These are phyloP conservation scores for Physcomitrium patens DNA, from an alignment of 225 moss, liverwort and hornwort species.

Conservation along the genomic window DNA sequence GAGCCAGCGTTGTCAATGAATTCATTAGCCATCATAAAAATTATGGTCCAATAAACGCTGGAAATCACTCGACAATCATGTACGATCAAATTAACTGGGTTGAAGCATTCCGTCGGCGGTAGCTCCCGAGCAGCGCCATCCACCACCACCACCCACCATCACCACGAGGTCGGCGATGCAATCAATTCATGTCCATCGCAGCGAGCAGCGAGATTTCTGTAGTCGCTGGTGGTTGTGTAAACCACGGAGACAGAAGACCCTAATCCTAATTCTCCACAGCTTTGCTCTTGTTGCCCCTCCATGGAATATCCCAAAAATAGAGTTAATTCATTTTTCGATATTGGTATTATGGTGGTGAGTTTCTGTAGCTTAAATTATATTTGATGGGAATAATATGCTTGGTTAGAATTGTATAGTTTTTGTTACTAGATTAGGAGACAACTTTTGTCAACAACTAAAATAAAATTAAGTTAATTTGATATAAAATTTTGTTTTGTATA, in stretches of 20 bases:
- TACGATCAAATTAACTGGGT: conserved; percentile 53
- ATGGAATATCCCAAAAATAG: no score
- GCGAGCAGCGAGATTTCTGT: conserved; percentile 85
- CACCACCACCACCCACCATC: conserved; percentile 84
- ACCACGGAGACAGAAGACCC: conserved; percentile 54
- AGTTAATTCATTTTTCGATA: no score
- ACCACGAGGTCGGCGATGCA: conserved; percentile 69
- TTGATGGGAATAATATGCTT: no score
- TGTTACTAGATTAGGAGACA: no score
- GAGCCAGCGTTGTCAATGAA: conserved; percentile 83
- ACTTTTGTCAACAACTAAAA: no score
- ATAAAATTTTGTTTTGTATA: no score
- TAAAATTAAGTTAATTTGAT: no score
- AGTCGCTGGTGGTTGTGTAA: conserved; percentile 64
- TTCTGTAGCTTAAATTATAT: no score
- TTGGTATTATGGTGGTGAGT: no score
- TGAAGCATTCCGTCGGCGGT: conserved; percentile 66
- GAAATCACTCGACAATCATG: conserved; percentile 62
- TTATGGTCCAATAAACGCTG: conserved; percentile 75
- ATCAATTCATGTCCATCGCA: conserved; percentile 78
- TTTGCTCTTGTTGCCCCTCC: no score
- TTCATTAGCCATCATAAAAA: conserved; percentile 59
- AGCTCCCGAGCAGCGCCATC: conserved; percentile 72
- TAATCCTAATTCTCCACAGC: no score
- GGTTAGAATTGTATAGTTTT: no score